Base-by-base conservation (phyloP, 768 basidiomycete genomes). In the Podaxis sp. region DNA sequence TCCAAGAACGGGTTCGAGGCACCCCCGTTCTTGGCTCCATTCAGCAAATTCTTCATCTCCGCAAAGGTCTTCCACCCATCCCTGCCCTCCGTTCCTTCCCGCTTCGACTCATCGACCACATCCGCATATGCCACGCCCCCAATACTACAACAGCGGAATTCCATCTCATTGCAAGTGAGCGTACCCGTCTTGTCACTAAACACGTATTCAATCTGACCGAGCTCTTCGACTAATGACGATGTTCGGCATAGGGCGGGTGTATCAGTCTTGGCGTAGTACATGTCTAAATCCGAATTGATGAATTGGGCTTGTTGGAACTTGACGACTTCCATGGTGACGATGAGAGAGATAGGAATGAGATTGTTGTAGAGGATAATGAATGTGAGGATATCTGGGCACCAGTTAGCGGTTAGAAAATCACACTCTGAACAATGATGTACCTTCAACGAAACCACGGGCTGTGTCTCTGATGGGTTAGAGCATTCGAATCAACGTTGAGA, bases 301-400 rank as follows among this genome's bases (percentile, higher is more conserved):
- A 98, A 82, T 37, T 92, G 90, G 1, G 97, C 95, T 76, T 98
- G 97, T 72, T 97, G 95, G 69, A 90, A 98, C 72, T 98, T 98
- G 77, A 99, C 97, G 36, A 98, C 91, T 77, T 99, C 97, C 90
- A 98, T 98, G 3, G 97, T 98, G 66, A 99, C 97, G 67, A 98
- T 96, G 66, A 99, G 87, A 59, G 96, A 98, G 68, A 99, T 99
- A 3, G 96, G 96, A 62, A 99, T 98, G 66, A 99, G 82, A 77
- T 98, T 99, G 79, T 98, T 98, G 81, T 98, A 98, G 42, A 98
- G 82, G 73, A 99, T 96, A 74, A 98, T 92, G 78, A 98, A 99
- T 9, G 97, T 98, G 40, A 99, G 82, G 60, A 98, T 93, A 72
- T 99, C 96, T 93, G 66, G 62, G 62, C 63, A 62, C 51, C 55